Base-by-base conservation (phyloP, 352 stramenopile genomes). In the Phytophthora hybrid region DNA sequence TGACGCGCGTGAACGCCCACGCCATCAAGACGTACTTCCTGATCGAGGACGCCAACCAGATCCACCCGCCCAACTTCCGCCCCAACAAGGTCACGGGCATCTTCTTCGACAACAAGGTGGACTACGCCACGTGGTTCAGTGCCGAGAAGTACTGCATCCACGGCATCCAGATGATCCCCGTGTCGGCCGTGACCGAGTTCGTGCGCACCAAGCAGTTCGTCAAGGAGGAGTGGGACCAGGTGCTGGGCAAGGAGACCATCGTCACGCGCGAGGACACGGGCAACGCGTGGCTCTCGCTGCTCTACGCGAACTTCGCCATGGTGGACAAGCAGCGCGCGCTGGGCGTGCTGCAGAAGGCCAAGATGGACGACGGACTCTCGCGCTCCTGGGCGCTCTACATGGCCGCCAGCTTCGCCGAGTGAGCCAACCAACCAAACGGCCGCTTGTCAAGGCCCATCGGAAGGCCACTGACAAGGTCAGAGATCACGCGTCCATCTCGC, bases 71-170 rank as follows among this genome's bases (percentile, higher is more conserved):
- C 18, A 73, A 73, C 18, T 86, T 89, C 77, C 59, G 61, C 2
- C 78, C 76, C 66, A 94, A 94, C 74, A 86, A 94, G 47, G 88
- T 94, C 66, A 89, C 85, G 32, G 86, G 84, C 46, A 90, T 94
- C 16, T 87, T 92, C 63, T 87, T 89, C 54, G 86, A 93, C 68
- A 93, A 93, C 78, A 93, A 93, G 73, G 81, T 75, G 32, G 81
- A 89, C 74, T 94, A 94, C 72, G 78, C 87, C 29, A 91, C 84
- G 58, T 93, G 84, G 84, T 93, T 93, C 76, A 91, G 84, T 61
- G 60, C 82, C 18, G 84, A 92, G 59, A 90, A 89, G 71, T 81
- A 91, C 76, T 89, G 78, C 59, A 93, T 93, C 73, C 87, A 93
- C 71, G 87, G 87, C 59, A 93, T 93, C 62, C 87, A 93, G 71